These are phyloP conservation scores for Metschnikowia gruessii DNA, from an alignment of 805 yeast genomes.

Conservation along the genomic window DNA sequence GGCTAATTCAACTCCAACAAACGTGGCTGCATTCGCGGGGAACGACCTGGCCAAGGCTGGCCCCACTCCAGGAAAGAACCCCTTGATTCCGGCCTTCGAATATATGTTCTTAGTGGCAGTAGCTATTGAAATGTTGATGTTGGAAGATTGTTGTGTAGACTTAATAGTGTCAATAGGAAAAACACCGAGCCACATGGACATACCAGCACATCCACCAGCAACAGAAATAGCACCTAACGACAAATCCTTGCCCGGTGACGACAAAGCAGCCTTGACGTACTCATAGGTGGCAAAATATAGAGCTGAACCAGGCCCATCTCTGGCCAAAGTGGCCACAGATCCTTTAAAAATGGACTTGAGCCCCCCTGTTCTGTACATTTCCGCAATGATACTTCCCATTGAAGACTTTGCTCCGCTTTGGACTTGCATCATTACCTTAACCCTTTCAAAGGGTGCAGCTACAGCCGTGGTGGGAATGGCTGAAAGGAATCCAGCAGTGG, in stretches of 20 bases:
- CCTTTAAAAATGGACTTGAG: conserved; percentile 84
- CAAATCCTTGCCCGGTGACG: conserved; percentile 54
- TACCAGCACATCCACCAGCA: conserved; percentile 96
- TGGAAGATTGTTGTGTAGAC: conserved; percentile 71
- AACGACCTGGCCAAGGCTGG: conserved; percentile 92
- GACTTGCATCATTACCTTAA: conserved; percentile 89
- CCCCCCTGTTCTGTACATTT: conserved; percentile 78
- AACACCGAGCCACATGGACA: conserved; percentile 93
- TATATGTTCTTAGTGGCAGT: conserved; percentile 70
- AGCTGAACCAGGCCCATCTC: conserved; percentile 98
- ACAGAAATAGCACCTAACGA: conserved; percentile 72
- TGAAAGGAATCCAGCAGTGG: conserved; percentile 90
- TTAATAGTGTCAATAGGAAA: conserved; percentile 97
- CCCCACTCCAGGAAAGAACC: conserved; percentile 96
- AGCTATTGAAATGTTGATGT: conserved; percentile 50
- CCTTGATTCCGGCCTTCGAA: conserved; percentile 74
- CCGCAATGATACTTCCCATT: conserved; percentile 59
- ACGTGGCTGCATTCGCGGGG: conserved; percentile 99
- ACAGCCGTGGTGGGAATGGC: conserved; percentile 94
- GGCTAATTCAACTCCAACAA: conserved; percentile 90
- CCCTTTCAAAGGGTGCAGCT: conserved; percentile 97
- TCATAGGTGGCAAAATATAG: conserved; percentile 95
- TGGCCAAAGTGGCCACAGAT: conserved; percentile 83
- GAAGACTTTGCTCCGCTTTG: conserved; percentile 47
- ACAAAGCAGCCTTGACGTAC: conserved; percentile 60